A percentile compares a stretch with the other conserved stretches of the same genome.
These are phyloP conservation scores for Phanerochaete carnosa DNA, from an alignment of 768 basidiomycete genomes.

Conservation along the genomic window DNA sequence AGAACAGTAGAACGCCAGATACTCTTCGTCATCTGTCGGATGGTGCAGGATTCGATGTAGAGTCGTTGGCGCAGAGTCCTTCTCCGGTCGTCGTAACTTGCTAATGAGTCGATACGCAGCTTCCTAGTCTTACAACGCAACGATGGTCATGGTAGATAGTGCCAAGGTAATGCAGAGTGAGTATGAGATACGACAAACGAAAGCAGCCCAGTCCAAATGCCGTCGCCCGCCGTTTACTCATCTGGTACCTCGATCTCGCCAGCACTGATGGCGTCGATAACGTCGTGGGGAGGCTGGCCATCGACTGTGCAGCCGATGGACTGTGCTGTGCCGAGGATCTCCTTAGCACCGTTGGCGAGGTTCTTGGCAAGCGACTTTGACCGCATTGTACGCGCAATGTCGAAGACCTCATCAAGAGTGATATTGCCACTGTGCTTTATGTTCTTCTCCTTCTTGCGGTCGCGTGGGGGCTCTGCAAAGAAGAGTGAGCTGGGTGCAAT, in stretches of 20 bases:
- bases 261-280: slow-evolving; percentile 84
- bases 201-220: slow-evolving; percentile 10
- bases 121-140: slow-evolving; percentile 13
- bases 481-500: slow-evolving; percentile 2
- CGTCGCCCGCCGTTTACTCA: slow-evolving; percentile 48
- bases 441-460: slow-evolving; percentile 99
- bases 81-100: not conserved
- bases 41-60: too few species aligned
- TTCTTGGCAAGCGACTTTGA: slow-evolving; percentile 92
- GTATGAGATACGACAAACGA: slow-evolving; percentile 15
- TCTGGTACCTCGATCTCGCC: slow-evolving; percentile 86
- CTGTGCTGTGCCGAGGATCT: slow-evolving; percentile 98
- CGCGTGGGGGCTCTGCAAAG: slow-evolving; percentile 96
- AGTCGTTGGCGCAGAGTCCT: too few species aligned
- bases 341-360: slow-evolving; percentile 86
- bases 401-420: slow-evolving; percentile 87
- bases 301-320: slow-evolving; percentile 96
- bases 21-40: too few species aligned
- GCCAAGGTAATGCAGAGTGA: slow-evolving; percentile 6
- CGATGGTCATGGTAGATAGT: slow-evolving; percentile 4
- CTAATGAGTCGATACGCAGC: slow-evolving; percentile 1
- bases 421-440: slow-evolving; percentile 98
- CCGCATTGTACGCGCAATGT: slow-evolving; percentile 96
- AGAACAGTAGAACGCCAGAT: too few species aligned
- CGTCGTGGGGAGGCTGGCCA: slow-evolving; percentile 87